Evolutionary conservation across 73 alveolate genomes (phyloP), one percentile per base, ranked within the genome.

Genomic region (Paramecium biaurelia): DNA sequence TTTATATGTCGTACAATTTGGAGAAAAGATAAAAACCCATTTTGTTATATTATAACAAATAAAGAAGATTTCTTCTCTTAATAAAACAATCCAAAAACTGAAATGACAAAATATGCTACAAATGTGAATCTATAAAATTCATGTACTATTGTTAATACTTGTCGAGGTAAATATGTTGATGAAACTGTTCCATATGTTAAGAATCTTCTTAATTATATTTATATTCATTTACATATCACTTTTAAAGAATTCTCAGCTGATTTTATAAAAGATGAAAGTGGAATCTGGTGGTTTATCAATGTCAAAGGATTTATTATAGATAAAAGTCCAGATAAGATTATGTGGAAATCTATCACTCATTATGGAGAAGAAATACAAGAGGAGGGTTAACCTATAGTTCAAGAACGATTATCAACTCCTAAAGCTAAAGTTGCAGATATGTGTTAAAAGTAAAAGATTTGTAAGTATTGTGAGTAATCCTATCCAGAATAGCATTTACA

Each of bases 81-180:
- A 26, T 35, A 72, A 30, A 97, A 92, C 70, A 94, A 92, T 57
- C 76, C 92, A 2, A 92, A 95, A 76, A 94, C 92, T 76, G 99
- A 97, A 89, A 90, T 92, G 76, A 95, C 92, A 37, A 96, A 96
- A 96, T 97, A 93, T 93, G 94, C 95, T 8, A 95, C 98, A 1
- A 95, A 97, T 92, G 88, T 96, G 12, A 95, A 93, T 87, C 96
- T 92, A 57, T 92, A 95, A 85, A 63, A 85, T 35, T 92, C 98
- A 21, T 97, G 98, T 88, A 95, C 97, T n/a, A 95, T 97, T 28
- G 97, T 97, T 76, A 95, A 92, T 76, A 94, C 99, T 42, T 95
- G 98, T 45, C 95, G 99, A 92, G 99, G 99, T 37, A 95, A 95
- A 92, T 95, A 95, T 63, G 94, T 94, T 89, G 98, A 96, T 86